Base-by-base conservation (phyloP, 2,329 filamentous ascomycete genomes). In the Septoria linicola region DNA sequence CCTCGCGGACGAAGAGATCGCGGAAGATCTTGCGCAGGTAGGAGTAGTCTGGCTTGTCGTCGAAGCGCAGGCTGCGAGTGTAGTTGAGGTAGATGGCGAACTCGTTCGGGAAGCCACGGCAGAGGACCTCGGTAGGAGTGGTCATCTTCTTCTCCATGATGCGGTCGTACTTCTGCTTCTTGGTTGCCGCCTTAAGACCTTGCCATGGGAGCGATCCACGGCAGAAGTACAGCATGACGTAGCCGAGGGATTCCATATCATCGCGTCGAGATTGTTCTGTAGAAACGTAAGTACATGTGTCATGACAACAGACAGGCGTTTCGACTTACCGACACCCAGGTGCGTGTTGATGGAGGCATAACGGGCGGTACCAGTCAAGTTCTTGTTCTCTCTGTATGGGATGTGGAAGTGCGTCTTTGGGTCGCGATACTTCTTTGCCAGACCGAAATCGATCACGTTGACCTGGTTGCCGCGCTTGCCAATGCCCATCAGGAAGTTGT, bases 61-160 rank as follows among this genome's bases (percentile, higher is more conserved):
- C 93, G 76, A 99, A 99, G 65, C 93, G 91, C 62, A 99, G 89
- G 51, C 91, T 96, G 57, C 93, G 89, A 47, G 92, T 97, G 81
- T 99, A 97, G 85, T 97, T 97, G 59, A 99, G 82, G 75, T 99
- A 99, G 74, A 97, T 97, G 78, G 92, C 91, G 66, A 99, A 99
- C 77, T 99, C 93, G 74, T 97, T 96, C 66, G 93, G 93, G 80
- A 99, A 97, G 63, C 93, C 93, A 72, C 92, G 90, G 85, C 93
- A 99, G 42, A 99, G 88, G 41, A 96, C 91, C 76, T 99, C 92
- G 64, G 92, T 97, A 7, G 93, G 91, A 2, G 93, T 99, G 11
- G 93, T 99, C 93, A 97, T 97, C 89, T 99, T 99, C 86, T 99
- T 99, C 82, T 99, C 93, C 92, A 97, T 97, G 77, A 99, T 99